Evolutionary conservation across 2,329 filamentous ascomycete species (phyloP).

Genomic region (Monosporascus ibericus): DNA sequence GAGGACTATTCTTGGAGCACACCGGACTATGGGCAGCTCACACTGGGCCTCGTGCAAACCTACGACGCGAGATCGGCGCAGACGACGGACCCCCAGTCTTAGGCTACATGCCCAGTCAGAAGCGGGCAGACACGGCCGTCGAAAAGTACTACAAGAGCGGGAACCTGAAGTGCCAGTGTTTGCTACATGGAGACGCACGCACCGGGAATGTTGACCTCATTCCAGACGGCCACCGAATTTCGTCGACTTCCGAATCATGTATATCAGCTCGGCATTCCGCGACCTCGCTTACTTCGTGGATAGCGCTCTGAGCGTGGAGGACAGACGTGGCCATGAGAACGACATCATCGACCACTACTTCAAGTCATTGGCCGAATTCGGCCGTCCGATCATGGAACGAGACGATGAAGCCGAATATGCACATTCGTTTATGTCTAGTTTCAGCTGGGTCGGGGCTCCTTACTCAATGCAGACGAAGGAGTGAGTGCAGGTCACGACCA

Average conservation of each 20-base stretch:
- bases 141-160: slow-evolving; percentile 24
- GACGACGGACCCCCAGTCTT: slow-evolving; percentile 20
- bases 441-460: slow-evolving; percentile 29
- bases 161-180: slow-evolving; percentile 26
- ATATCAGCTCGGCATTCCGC: slow-evolving; percentile 30
- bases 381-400: slow-evolving; percentile 17
- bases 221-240: slow-evolving; percentile 21
- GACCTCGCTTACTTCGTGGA: slow-evolving; percentile 30
- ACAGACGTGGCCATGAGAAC: slow-evolving; percentile 27
- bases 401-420: slow-evolving; percentile 25
- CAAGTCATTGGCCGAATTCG: slow-evolving; percentile 14
- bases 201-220: slow-evolving; percentile 28
- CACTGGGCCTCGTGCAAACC: slow-evolving; percentile 19
- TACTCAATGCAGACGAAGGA: slow-evolving; percentile 29
- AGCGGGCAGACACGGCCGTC: slow-evolving; percentile 23
- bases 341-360: slow-evolving; percentile 29
- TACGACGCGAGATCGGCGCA: slow-evolving; percentile 15
- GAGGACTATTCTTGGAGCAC: slow-evolving; percentile 25
- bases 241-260: slow-evolving; percentile 31
- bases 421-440: slow-evolving; percentile 26
- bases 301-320: slow-evolving; percentile 25
- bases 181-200: slow-evolving; percentile 31
- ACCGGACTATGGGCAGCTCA: slow-evolving; percentile 22
- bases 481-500: slow-evolving; percentile 25
- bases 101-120: slow-evolving; percentile 20